Evolutionary conservation across 768 basidiomycete species (phyloP).

Genomic region (Lepiota venenata): DNA sequence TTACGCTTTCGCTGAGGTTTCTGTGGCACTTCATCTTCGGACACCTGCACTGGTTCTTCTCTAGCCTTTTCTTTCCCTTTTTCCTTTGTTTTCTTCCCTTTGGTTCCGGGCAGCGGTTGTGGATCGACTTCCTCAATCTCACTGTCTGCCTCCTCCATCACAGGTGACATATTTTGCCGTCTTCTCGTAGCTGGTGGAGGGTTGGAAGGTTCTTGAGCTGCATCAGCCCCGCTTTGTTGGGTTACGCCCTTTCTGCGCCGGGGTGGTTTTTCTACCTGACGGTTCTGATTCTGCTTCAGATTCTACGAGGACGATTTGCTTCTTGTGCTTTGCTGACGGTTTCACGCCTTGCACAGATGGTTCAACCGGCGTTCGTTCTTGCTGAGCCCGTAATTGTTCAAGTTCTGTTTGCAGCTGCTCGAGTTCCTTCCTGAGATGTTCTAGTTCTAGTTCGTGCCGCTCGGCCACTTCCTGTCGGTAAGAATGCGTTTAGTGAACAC

Average conservation of each 20-base stretch:
- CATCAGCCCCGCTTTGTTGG: constrained; percentile 17
- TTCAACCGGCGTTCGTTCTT: constrained; percentile 22
- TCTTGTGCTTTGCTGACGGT: neutral
- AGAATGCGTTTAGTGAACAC: constrained; percentile 3
- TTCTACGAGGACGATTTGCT: constrained; percentile 3
- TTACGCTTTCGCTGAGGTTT: constrained; percentile 40
- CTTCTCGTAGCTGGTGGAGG: constrained; percentile 11
- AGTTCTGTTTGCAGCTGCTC: constrained; percentile 39
- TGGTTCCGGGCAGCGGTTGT: constrained; percentile 2
- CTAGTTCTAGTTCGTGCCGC: constrained; percentile 31
- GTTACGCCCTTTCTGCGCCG: constrained; percentile 15
- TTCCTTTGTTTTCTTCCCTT: constrained; percentile 21
- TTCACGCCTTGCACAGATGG: neutral
- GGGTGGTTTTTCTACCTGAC: neutral
- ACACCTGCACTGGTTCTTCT: constrained; percentile 16
- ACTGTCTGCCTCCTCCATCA: constrained; percentile 15
- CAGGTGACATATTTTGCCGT: constrained; percentile 16
- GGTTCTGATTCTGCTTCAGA: constrained; percentile 20
- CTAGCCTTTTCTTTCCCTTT: constrained; percentile 27
- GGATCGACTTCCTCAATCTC: constrained; percentile 18
- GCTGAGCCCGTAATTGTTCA: constrained; percentile 39
- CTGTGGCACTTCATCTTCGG: constrained; percentile 18
- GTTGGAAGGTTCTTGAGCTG: constrained; percentile 11
- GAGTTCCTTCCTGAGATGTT: constrained; percentile 30
- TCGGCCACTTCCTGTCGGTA: constrained; percentile 34